A percentile compares a stretch with the other conserved stretches of the same genome.
Evolutionary conservation across 768 basidiomycete genomes (phyloP).

Genomic region (Boletus rubescentipes): DNA sequence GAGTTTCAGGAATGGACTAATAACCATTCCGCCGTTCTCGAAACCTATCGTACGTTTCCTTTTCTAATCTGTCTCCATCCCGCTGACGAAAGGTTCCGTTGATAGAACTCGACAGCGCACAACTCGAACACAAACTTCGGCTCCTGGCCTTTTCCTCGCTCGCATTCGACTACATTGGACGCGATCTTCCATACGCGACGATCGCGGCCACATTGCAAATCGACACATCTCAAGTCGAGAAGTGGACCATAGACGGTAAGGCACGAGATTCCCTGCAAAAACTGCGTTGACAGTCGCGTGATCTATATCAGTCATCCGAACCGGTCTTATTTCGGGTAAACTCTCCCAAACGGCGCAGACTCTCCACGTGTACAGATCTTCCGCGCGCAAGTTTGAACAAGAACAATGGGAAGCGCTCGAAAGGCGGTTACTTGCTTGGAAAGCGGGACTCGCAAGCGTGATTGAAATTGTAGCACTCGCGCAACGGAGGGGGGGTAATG

Average conservation of each 20-base stretch:
- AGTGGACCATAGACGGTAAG: constrained; percentile 85
- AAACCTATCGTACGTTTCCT: constrained; percentile 53
- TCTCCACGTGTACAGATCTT: constrained; percentile 70
- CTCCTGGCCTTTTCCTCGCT: constrained; percentile 74
- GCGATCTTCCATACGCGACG: constrained; percentile 66
- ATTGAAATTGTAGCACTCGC: constrained; percentile 67
- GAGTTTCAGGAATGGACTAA: constrained; percentile 64
- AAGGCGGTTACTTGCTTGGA: constrained; percentile 75
- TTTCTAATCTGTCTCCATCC: background rate
- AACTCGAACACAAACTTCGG: constrained; percentile 77
- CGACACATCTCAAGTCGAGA: constrained; percentile 66
- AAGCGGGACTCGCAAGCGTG: constrained; percentile 64
- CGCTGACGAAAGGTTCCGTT: background rate
- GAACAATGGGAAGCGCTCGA: constrained; percentile 81
- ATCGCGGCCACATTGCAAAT: constrained; percentile 70
- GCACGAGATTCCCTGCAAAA: background rate
- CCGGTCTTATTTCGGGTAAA: constrained; percentile 75
- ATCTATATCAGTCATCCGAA: constrained; percentile 63
- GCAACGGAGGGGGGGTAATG: constrained; percentile 37
- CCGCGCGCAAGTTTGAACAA: constrained; percentile 71
- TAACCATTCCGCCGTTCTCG: constrained; percentile 47
- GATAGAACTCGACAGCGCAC: constrained; percentile 53
- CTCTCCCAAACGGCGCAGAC: constrained; percentile 79
- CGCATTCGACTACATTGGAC: constrained; percentile 74
- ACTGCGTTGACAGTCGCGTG: background rate